These are phyloP conservation scores for Arthrobotrys musiformis DNA, from an alignment of 2,329 filamentous ascomycete species.

Conservation along the genomic window DNA sequence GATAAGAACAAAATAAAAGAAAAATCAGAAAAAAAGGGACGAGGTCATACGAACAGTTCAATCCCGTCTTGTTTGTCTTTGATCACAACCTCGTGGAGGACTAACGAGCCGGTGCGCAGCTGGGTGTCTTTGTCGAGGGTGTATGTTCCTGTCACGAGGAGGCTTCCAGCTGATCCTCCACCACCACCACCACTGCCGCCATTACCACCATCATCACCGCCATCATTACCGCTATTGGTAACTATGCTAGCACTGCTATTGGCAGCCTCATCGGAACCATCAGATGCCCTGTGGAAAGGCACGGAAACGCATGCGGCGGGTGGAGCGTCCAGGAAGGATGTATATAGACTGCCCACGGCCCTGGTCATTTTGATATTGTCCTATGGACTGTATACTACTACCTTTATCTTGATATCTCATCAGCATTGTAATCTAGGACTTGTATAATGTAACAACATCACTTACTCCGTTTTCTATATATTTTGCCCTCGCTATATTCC, in stretches of 20 bases:
- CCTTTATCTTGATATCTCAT: not conserved
- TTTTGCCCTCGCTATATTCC: not conserved
- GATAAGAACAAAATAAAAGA: not conserved
- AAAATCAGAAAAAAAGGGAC: not conserved
- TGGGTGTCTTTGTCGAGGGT: slow-evolving; percentile 54
- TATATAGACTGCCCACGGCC: slow-evolving; percentile 51
- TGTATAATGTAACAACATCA: slow-evolving; percentile 43
- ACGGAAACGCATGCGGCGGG: slow-evolving; percentile 54
- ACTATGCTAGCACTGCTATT: not conserved
- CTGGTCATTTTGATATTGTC: slow-evolving; percentile 12
- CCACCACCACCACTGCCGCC: slow-evolving; percentile 6
- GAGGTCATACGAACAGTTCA: slow-evolving; percentile 47
- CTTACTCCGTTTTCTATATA: not conserved
- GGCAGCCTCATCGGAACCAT: not conserved
- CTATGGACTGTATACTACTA: not conserved
- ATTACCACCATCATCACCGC: not conserved
- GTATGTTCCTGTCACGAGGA: slow-evolving; percentile 56
- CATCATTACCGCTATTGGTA: not conserved
- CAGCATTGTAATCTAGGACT: slow-evolving; percentile 4
- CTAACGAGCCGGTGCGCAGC: slow-evolving; percentile 34
- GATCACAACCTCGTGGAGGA: slow-evolving; percentile 43
- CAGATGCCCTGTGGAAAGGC: slow-evolving; percentile 27
- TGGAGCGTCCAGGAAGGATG: slow-evolving; percentile 43
- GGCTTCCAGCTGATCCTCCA: slow-evolving; percentile 47
- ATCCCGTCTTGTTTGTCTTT: not conserved